phyloP scores from a whole-genome alignment of 164 flowering plant genomes.

The Brasenia schreberi region DNA sequence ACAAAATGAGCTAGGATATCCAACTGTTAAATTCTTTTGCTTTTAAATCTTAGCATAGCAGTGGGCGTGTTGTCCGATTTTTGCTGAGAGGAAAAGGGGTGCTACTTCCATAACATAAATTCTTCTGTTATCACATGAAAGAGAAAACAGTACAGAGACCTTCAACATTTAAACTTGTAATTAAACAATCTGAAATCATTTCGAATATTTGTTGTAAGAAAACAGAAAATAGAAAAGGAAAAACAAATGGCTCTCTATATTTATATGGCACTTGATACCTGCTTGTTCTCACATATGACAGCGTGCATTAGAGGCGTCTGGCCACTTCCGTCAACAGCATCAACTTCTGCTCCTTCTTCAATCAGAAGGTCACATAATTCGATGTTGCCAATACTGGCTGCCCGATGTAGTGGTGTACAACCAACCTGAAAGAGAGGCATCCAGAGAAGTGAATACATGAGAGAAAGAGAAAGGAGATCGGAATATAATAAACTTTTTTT shows the following conservation, averaged over 20 bases:
- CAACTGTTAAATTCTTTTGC: too few relatives aligned
- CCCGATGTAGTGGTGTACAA: slow-evolving; percentile 93
- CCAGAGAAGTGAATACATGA: not conserved
- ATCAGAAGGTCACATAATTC: slow-evolving; percentile 71
- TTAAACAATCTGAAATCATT: too few relatives aligned
- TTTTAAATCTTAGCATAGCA: too few relatives aligned
- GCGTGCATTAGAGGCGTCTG: slow-evolving; percentile 93
- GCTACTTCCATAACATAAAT: too few relatives aligned
- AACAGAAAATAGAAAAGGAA: too few relatives aligned
- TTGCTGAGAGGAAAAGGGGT: too few relatives aligned
- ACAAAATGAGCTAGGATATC: not conserved
- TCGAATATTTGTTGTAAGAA: too few relatives aligned
- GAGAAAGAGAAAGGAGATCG: not conserved
- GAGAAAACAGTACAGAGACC: too few relatives aligned
- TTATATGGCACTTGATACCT: slow-evolving; percentile 26
- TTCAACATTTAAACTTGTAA: too few relatives aligned
- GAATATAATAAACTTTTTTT: not conserved
- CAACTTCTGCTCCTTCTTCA: slow-evolving; percentile 95
- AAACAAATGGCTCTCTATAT: too few relatives aligned
- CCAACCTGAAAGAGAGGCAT: slow-evolving; percentile 48
- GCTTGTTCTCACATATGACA: slow-evolving; percentile 63
- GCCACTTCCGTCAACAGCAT: slow-evolving; percentile 68
- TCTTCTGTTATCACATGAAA: too few relatives aligned
- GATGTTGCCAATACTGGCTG: slow-evolving; percentile 76
- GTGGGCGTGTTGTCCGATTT: too few relatives aligned